Percentiles rank a stretch among this genome's conserved stretches.
phyloP scores from a whole-genome alignment of 495 filamentous ascomycete genomes.

The Aspergillus ostianus region DNA sequence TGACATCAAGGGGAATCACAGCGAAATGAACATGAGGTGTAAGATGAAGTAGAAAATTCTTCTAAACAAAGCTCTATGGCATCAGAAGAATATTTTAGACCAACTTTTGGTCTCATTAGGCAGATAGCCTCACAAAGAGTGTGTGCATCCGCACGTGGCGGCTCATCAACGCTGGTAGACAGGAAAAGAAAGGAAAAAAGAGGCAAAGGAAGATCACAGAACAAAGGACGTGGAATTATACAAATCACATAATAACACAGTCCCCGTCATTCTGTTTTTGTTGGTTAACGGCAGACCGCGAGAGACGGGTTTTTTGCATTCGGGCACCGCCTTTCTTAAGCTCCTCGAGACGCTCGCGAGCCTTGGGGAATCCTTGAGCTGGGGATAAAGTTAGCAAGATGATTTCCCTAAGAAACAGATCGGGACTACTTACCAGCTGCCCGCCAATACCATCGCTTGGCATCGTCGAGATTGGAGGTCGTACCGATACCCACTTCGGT shows the following conservation, averaged over 20 bases:
- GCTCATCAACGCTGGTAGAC: background rate
- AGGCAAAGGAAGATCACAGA: background rate
- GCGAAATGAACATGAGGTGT: background rate
- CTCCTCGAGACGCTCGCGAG: constrained; percentile 86
- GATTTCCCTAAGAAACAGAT: constrained; percentile 3
- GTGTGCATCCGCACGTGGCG: background rate
- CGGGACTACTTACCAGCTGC: constrained; percentile 77
- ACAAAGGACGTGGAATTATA: constrained; percentile 3
- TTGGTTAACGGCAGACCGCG: constrained; percentile 77
- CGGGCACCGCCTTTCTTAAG: constrained; percentile 74
- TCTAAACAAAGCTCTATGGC: background rate
- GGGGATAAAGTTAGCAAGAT: constrained; percentile 12
- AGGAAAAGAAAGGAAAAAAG: background rate
- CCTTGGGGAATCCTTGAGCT: constrained; percentile 95
- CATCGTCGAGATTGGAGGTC: constrained; percentile 82
- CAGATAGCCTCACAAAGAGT: background rate
- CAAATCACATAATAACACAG: constrained; percentile 50
- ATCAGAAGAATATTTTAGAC: background rate
- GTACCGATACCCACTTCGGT: constrained; percentile 95
- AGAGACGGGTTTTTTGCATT: constrained; percentile 73
- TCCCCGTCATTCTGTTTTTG: constrained; percentile 83
- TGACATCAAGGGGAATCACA: background rate
- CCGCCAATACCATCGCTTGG: constrained; percentile 97
- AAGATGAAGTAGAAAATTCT: background rate
- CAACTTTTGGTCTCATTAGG: background rate